Base-by-base conservation (phyloP, 208 protist species). In the Angomonas desouzai region DNA sequence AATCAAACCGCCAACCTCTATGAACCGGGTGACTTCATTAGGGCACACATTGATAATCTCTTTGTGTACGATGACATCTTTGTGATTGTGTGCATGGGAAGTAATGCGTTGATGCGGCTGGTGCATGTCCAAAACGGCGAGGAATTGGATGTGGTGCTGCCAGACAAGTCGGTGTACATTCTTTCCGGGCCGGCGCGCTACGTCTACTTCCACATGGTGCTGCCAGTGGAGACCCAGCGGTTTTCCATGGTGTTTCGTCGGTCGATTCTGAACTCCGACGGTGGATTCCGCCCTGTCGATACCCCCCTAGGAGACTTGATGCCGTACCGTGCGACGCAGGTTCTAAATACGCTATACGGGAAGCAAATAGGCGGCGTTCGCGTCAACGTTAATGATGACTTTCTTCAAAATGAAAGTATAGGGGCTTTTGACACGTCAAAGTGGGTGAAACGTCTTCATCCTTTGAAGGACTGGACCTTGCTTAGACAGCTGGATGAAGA, bases 61-160 rank as follows among this genome's bases (percentile, higher is more conserved):
- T 95, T 95, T 55, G 81, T 92, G 3, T 95, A 95, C 69, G 85
- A 95, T 64, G 89, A 95, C 58, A 95, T 92, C 55, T 93, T 95
- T 61, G 89, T 83, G 6, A 77, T 93, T 45, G 72, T 85, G 57
- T 92, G 84, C 9, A 67, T 95, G 16, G 89, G 89, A 55, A 76
- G 73, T 61, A 92, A 92, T 55, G 83, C 84, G 23, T 64, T 92
- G 43, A 64, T 91, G 68, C 79, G 85, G 43, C 86, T 95, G 63
- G 89, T 95, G 43, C 89, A 95, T 58, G 82, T 93, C 34, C 89
- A 95, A 68, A 95, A 89, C 55, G 89, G 89, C 23, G 86, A 92
- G 65, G 86, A 92, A 66, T 48, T 92, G 27, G 86, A 95, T 49
- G 84, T 92, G 55, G 77, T 95, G 69, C 69, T 95, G 22, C 89